Conservation (phyloP, 495 filamentous ascomycete genomes). For the Hypoxylon trugodes region DNA sequence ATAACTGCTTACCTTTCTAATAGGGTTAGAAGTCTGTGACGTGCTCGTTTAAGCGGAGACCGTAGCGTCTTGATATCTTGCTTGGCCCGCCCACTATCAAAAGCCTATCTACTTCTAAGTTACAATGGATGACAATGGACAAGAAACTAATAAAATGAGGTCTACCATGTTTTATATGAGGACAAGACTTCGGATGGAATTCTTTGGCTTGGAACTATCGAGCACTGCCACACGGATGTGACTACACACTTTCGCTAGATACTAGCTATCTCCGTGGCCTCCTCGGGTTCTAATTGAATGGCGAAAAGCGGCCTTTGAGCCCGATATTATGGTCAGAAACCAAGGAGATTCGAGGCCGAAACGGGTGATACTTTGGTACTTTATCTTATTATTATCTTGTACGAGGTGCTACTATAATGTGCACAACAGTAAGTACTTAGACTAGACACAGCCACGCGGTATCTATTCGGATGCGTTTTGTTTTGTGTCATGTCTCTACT, state of each 20-base stretch:
- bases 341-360: constrained; percentile 8
- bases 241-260: constrained; percentile 9
- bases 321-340: constrained; percentile 24
- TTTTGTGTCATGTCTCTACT: neutral
- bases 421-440: constrained; percentile 4
- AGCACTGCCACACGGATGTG: constrained; percentile 34
- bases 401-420: neutral
- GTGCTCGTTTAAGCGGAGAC: constrained; percentile 3
- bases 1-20: neutral
- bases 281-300: constrained; percentile 1
- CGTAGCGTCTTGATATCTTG: constrained; percentile 6
- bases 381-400: constrained; percentile 6
- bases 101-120: neutral
- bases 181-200: constrained; percentile 1
- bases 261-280: neutral
- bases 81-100: neutral
- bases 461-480: constrained; percentile 24
- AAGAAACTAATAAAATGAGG: constrained; percentile 27
- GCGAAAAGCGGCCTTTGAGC: constrained; percentile 6
- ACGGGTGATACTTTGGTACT: neutral
- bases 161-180: neutral
- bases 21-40: neutral
- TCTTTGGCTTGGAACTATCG: constrained; percentile 21
- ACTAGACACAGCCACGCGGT: constrained; percentile 22
- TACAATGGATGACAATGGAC: constrained; percentile 18